These are phyloP conservation scores for Rhizopogon vesiculosus DNA, from an alignment of 768 basidiomycete genomes.

Conservation along the genomic window DNA sequence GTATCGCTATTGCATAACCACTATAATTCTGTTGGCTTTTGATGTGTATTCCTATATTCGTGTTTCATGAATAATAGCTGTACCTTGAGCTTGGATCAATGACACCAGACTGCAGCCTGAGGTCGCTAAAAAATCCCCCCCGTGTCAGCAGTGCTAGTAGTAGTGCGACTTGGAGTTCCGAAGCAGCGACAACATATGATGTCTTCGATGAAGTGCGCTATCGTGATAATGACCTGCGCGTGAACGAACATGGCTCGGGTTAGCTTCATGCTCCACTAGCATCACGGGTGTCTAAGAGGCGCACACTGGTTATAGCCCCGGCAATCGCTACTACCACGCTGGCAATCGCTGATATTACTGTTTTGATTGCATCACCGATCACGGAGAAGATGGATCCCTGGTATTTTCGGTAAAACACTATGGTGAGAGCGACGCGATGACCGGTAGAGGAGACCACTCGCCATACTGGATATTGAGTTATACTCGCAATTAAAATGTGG, in stretches of 20 bases:
- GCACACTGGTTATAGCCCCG: neutral
- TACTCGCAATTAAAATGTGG: neutral
- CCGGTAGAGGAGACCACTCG: neutral
- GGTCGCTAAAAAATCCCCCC: neutral
- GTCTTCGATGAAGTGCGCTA: neutral
- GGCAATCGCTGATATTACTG: too few species aligned
- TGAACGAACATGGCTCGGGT: neutral
- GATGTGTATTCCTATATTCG: too few species aligned
- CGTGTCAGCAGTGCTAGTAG: neutral
- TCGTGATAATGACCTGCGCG: neutral
- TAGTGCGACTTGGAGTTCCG: neutral
- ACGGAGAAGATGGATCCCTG: neutral
- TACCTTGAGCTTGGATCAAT: too few species aligned
- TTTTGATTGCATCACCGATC: neutral
- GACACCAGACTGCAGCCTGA: neutral
- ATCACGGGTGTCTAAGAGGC: neutral
- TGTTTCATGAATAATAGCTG: neutral
- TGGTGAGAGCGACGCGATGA: neutral
- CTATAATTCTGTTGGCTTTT: neutral
- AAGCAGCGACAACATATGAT: neutral
- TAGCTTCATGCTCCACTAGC: neutral
- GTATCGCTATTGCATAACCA: slow-evolving; percentile 2
- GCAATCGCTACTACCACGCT: neutral
- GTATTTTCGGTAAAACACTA: neutral
- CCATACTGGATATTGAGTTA: neutral